Evolutionary conservation across 2,329 filamentous ascomycete species (phyloP).

Genomic region (Aspergillus sp.): DNA sequence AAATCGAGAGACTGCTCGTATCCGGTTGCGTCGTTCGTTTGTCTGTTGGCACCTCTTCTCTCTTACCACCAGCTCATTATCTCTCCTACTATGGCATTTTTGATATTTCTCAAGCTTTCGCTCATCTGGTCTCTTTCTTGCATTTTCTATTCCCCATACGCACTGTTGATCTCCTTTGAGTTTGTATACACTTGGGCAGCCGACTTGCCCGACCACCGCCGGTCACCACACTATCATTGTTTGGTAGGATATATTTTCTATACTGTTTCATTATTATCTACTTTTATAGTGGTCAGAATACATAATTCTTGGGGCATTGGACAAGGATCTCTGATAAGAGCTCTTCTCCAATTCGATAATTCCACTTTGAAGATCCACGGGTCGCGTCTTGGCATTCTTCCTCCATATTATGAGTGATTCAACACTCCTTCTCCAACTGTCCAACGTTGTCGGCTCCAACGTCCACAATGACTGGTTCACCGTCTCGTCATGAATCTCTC

Average conservation of each 20-base stretch:
- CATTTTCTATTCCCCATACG: constrained; percentile 8
- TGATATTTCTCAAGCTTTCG: not conserved
- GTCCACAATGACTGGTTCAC: constrained; percentile 9
- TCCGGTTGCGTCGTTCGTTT: not conserved
- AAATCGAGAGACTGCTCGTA: not conserved
- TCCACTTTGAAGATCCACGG: not conserved
- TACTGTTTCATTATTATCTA: not conserved
- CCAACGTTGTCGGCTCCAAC: constrained; percentile 7
- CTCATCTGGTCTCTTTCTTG: not conserved
- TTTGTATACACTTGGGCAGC: not conserved
- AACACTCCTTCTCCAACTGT: constrained; percentile 4
- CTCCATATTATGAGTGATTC: not conserved
- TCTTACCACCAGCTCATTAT: not conserved
- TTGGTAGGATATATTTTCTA: constrained; percentile 4
- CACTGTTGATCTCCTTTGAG: not conserved
- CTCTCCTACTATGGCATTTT: not conserved
- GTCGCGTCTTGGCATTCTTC: constrained; percentile 10
- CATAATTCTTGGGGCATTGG: not conserved
- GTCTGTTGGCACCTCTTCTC: not conserved
- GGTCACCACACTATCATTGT: not conserved
- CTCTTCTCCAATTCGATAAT: not conserved
- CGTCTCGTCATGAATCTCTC: constrained; percentile 24
- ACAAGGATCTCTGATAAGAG: not conserved
- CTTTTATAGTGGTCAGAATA: not conserved
- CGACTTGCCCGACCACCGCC: not conserved